Percentiles rank a stretch among this genome's conserved stretches.
Conservation (phyloP, 495 filamentous ascomycete species). For the Poronia punctata region DNA sequence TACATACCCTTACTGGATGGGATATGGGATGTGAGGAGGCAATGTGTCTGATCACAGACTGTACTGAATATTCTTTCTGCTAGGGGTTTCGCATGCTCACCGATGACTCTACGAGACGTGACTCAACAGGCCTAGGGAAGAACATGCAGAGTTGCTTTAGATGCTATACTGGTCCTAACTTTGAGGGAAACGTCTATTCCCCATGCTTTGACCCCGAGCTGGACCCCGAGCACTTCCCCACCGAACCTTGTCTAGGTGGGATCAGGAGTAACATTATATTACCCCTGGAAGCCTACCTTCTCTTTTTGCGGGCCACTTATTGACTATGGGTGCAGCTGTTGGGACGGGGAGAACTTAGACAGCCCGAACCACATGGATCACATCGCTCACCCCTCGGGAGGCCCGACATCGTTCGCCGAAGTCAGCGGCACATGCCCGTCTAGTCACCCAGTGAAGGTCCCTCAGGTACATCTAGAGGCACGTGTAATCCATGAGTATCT, state of each 20-base stretch:
- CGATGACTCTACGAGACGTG: conserved; percentile 18
- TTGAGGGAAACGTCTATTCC: conserved; percentile 23
- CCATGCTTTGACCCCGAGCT: conserved; percentile 23
- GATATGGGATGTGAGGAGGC: too few relatives aligned
- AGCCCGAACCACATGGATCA: conserved; percentile 34
- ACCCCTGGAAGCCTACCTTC: conserved; percentile 27
- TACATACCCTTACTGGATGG: too few relatives aligned
- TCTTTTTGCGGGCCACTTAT: conserved; percentile 4
- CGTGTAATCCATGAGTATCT: neutral
- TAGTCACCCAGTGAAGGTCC: conserved; percentile 33
- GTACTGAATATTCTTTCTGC: neutral
- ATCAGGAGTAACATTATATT: conserved; percentile 37
- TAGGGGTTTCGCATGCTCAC: conserved; percentile 25
- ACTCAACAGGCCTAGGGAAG: conserved; percentile 15
- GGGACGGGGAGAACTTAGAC: conserved; percentile 28
- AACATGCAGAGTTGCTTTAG: conserved; percentile 31
- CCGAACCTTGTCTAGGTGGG: conserved; percentile 22
- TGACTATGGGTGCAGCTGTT: conserved; percentile 16
- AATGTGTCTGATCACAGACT: too few relatives aligned
- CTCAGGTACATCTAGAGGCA: conserved; percentile 32
- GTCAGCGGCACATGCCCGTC: conserved; percentile 27
- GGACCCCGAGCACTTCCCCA: conserved; percentile 23
- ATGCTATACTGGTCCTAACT: conserved; percentile 27
- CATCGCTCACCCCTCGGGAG: conserved; percentile 26
- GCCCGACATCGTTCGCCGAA: conserved; percentile 11